A percentile compares a stretch with the other conserved stretches of the same genome.
These are phyloP conservation scores for Salix exigua DNA, from an alignment of 345 rosid genomes.

Conservation along the genomic window DNA sequence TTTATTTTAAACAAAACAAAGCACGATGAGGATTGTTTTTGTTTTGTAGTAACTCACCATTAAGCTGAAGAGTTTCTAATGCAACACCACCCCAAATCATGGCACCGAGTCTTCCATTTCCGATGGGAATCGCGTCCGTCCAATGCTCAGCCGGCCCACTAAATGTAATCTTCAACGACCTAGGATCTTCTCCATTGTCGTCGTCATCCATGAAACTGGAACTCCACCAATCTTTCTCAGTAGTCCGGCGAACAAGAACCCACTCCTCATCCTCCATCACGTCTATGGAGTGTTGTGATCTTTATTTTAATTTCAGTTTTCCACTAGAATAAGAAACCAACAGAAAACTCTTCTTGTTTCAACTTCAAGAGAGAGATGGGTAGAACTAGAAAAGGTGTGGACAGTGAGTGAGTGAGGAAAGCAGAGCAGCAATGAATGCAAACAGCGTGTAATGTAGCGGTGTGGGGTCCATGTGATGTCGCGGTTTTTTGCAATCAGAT, in stretches of 20 bases:
- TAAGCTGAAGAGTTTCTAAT: constrained; percentile 67
- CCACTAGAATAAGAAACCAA: neutral
- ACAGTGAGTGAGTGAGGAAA: neutral
- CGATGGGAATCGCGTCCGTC: constrained; percentile 85
- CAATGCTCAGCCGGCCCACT: constrained; percentile 65
- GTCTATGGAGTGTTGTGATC: neutral
- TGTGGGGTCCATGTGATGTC: constrained; percentile 2
- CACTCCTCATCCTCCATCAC: constrained; percentile 38
- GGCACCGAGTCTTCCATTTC: constrained; percentile 91
- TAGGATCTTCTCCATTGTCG: constrained; percentile 29
- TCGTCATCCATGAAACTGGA: constrained; percentile 27
- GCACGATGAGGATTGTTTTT: neutral
- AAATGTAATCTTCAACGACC: constrained; percentile 59
- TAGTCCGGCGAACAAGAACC: constrained; percentile 44
- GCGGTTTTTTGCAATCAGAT: neutral
- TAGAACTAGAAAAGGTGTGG: neutral
- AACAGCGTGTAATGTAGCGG: neutral
- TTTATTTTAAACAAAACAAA: neutral
- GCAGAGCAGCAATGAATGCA: neutral
- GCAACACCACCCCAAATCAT: constrained; percentile 88
- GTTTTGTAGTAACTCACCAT: constrained; percentile 38
- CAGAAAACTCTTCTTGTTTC: neutral
- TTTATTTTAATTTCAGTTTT: neutral
- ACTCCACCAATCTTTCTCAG: constrained; percentile 45
- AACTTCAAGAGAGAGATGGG: neutral